A percentile compares a stretch with the other conserved stretches of the same genome.
phyloP scores from a whole-genome alignment of 768 basidiomycete species.

The Kwoniella sp. region DNA sequence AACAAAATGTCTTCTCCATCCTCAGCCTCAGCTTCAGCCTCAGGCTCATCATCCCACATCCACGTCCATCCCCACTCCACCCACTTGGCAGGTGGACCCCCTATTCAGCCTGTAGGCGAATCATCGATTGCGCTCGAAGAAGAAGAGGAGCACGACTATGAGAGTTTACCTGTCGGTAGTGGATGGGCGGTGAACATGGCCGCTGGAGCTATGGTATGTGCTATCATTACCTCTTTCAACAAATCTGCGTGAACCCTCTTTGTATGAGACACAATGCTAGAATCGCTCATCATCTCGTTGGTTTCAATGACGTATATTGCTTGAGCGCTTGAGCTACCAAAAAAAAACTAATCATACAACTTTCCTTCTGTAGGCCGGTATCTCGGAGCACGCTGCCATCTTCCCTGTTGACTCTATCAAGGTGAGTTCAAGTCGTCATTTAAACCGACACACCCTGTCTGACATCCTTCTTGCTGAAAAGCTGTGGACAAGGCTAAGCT shows the following conservation, averaged over 20 bases:
- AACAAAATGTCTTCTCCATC: conserved; percentile 25
- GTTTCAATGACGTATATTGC: too few relatives aligned
- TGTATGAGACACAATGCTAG: too few relatives aligned
- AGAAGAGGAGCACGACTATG: conserved; percentile 67
- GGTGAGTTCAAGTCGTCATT: conserved; percentile 60
- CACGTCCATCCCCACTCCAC: conserved; percentile 39
- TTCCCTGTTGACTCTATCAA: conserved; percentile 98
- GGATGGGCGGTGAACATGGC: conserved; percentile 91
- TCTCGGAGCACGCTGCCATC: conserved; percentile 98
- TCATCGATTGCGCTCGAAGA: conserved; percentile 31
- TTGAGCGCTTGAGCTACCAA: too few relatives aligned
- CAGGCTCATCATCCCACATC: conserved; percentile 16
- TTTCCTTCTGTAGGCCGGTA: conserved; percentile 73
- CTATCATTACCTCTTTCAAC: too few relatives aligned
- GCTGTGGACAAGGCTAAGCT: too few relatives aligned
- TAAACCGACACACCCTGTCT: too few relatives aligned
- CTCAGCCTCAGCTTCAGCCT: conserved; percentile 24
- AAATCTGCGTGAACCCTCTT: too few relatives aligned
- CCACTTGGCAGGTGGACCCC: conserved; percentile 21
- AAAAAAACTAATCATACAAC: too few relatives aligned
- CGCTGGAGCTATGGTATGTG: conserved; percentile 87
- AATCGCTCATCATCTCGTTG: too few relatives aligned
- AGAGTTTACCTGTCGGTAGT: conserved; percentile 71
- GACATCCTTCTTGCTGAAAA: too few relatives aligned
- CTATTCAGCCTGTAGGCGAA: conserved; percentile 24